Conservation (phyloP, 352 stramenopile species). For the Globisporangium cylindrosporum region DNA sequence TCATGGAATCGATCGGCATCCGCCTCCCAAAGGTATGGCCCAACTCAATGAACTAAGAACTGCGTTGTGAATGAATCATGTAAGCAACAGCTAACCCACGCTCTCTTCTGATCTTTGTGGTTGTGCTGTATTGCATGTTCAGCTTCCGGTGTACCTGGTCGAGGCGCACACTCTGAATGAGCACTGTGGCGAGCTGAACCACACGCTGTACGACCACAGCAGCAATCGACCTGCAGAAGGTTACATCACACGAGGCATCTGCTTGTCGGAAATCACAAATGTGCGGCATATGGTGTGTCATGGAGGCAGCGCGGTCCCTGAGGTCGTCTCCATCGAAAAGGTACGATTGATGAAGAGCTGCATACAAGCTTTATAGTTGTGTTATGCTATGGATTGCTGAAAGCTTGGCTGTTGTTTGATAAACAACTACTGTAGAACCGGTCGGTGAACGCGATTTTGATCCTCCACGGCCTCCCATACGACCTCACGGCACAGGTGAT, state of each 20-base stretch:
- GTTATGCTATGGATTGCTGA: background rate
- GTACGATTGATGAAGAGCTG: slow-evolving; percentile 16
- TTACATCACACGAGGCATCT: slow-evolving; percentile 51
- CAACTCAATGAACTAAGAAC: no score
- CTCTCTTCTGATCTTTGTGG: background rate
- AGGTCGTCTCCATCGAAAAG: slow-evolving; percentile 50
- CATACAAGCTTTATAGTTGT: background rate
- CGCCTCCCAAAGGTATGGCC: slow-evolving; percentile 41
- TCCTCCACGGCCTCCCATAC: slow-evolving; percentile 71
- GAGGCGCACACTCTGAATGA: slow-evolving; percentile 56
- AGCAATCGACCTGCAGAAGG: slow-evolving; percentile 29
- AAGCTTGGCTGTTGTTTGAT: background rate
- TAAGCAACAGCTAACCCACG: background rate
- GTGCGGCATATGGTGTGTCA: slow-evolving; percentile 48
- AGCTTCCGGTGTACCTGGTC: slow-evolving; percentile 70
- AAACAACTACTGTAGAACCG: slow-evolving; percentile 33
- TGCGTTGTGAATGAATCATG: no score
- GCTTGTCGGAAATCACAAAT: slow-evolving; percentile 50
- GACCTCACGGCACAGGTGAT: slow-evolving; percentile 68
- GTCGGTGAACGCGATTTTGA: slow-evolving; percentile 67
- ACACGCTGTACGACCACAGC: slow-evolving; percentile 24
- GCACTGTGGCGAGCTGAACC: slow-evolving; percentile 26
- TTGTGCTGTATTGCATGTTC: background rate
- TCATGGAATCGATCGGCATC: slow-evolving; percentile 68
- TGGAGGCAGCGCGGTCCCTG: slow-evolving; percentile 33